Evolutionary conservation across 768 basidiomycete species (phyloP), one percentile per base, ranked within the genome.

Genomic region (Rhodotorula sphaerocarpa): DNA sequence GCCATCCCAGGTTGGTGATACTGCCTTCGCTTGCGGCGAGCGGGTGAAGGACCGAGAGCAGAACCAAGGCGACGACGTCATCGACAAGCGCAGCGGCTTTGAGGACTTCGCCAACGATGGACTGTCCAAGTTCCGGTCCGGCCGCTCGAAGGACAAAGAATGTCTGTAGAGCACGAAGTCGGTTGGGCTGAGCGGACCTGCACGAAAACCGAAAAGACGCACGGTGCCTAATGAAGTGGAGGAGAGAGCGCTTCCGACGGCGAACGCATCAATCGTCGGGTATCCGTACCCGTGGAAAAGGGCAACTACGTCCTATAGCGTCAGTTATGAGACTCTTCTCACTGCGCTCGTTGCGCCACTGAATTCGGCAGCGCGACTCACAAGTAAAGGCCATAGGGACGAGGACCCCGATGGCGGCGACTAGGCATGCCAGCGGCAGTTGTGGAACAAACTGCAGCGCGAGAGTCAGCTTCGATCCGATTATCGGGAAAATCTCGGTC

Each of bases 11-110:
- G 7, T 20, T 31, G 50, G n/a, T 5, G 41, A n/a, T 6, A 39
- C 39, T 6, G 34, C n/a, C 27, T 28, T 33, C 11, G 43, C 50
- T 57, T 2, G 25, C 23, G 16, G 48, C 59, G 4, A 70, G 60
- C 9, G 51, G 41, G 30, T 77, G 74, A 20, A 85, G 77, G 47
- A 85, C 79, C 28, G 79, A 79, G 1, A 82, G 79, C 39, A 85
- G 79, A 30, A 85, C 78, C 7, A 86, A 79, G 0, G 82, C 83
- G 21, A 82, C 76, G 14, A 85, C 78, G 71, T 86, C 84, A 73
- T 86, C 84, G 50, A 84, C 76, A 18, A 86, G 75, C 0, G 85
- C 85, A 1, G 84, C 84, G 52, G 79, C 80, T 63, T 83, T 76
- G 21, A 87, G 74, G 1, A 84, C 79, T 3, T 80, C 79, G 0